These are phyloP conservation scores for Babesia sp. DNA, from an alignment of 169 alveolate genomes.

Conservation along the genomic window DNA sequence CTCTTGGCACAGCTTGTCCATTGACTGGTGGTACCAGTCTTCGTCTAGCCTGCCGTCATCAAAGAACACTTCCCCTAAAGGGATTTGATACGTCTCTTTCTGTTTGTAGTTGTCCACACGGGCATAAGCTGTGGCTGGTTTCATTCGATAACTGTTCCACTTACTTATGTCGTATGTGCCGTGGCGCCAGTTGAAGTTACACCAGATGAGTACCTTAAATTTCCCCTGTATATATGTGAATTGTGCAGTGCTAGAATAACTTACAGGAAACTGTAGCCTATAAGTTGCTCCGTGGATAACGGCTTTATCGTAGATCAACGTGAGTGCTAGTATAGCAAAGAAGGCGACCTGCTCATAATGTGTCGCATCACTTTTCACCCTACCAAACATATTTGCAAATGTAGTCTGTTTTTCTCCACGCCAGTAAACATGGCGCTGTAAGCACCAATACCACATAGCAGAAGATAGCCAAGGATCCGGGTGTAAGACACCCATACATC, in stretches of 20 bases:
- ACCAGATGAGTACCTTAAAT: constrained; percentile 28
- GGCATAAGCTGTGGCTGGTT: constrained; percentile 21
- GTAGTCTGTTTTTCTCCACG: constrained; percentile 30
- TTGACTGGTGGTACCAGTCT: constrained; percentile 24
- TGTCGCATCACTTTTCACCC: background rate
- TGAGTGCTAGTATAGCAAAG: constrained; percentile 25
- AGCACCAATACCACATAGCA: constrained; percentile 44
- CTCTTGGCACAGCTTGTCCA: constrained; percentile 37
- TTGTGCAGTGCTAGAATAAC: background rate
- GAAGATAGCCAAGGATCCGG: constrained; percentile 9
- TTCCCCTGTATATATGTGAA: constrained; percentile 22
- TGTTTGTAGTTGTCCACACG: background rate
- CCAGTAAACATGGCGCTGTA: constrained; percentile 48
- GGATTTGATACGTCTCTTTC: constrained; percentile 8
- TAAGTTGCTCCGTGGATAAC: constrained; percentile 21
- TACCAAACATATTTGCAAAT: constrained; percentile 40
- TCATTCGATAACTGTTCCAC: background rate
- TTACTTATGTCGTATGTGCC: constrained; percentile 56
- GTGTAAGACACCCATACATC: constrained; percentile 35
- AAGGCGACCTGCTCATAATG: constrained; percentile 8
- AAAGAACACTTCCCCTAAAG: constrained; percentile 53
- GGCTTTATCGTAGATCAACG: constrained; percentile 35
- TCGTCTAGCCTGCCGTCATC: constrained; percentile 53
- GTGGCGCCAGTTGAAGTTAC: constrained; percentile 36
- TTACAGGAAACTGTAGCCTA: constrained; percentile 19